Evolutionary conservation across 306 rosid genomes (phyloP).

Genomic region (Cajanus cajan): DNA sequence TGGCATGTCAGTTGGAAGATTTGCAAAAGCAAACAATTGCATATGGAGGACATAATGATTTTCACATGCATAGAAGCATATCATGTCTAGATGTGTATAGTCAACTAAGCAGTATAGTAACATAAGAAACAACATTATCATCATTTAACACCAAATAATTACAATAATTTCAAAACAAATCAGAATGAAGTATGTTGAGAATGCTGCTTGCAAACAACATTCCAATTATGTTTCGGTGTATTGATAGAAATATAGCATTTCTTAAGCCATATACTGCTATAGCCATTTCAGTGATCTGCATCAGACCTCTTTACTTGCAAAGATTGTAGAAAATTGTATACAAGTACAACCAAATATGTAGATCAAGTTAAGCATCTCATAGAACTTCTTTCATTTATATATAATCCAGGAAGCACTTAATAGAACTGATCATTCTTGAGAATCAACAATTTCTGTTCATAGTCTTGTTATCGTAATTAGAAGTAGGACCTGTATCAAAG

Average conservation of each 20-base stretch:
- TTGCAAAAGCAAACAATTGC: too few species aligned
- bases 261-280: conserved; percentile 22
- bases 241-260: conserved; percentile 23
- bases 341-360: conserved; percentile 30
- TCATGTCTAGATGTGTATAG: too few species aligned
- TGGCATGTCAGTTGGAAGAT: too few species aligned
- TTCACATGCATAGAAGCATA: too few species aligned
- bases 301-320: conserved; percentile 37
- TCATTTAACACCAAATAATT: background rate
- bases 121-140: background rate
- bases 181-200: background rate
- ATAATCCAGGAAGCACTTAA: conserved; percentile 48
- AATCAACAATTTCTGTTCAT: conserved; percentile 63
- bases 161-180: background rate
- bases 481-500: conserved; percentile 78
- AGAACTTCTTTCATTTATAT: conserved; percentile 47
- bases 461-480: conserved; percentile 70
- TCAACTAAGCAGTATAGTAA: background rate
- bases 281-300: conserved; percentile 41
- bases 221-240: conserved; percentile 16
- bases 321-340: conserved; percentile 23
- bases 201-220: conserved; percentile 20
- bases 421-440: conserved; percentile 46
- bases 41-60: too few species aligned
- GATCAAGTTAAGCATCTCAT: conserved; percentile 47